Conservation (phyloP, 2,329 filamentous ascomycete species). For the Septoria linicola region DNA sequence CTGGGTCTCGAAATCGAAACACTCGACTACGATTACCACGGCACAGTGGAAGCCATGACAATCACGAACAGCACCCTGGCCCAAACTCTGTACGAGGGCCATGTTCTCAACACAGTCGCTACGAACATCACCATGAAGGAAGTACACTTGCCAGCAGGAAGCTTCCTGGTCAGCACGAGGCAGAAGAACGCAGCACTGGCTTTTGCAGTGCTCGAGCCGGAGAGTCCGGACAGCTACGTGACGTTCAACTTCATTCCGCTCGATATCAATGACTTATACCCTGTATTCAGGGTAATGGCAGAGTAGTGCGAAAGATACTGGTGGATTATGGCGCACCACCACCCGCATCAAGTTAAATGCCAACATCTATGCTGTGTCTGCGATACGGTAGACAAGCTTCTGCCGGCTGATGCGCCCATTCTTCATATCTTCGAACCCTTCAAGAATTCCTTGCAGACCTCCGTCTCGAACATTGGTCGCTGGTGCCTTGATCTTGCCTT, state of each 20-base stretch:
- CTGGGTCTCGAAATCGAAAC: constrained; percentile 39
- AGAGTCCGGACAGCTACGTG: constrained; percentile 41
- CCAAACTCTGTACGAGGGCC: constrained; percentile 38
- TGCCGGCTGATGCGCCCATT: constrained; percentile 46
- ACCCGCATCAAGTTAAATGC: no score
- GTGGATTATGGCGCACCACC: no score
- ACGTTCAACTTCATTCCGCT: constrained; percentile 40
- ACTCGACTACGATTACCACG: constrained; percentile 33
- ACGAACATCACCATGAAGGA: constrained; percentile 31
- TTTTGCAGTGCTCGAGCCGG: constrained; percentile 41
- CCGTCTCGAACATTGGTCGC: constrained; percentile 41
- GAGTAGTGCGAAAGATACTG: no score
- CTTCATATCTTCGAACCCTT: constrained; percentile 46
- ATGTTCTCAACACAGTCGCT: constrained; percentile 36
- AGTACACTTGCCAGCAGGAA: constrained; percentile 36
- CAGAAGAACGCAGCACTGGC: constrained; percentile 42
- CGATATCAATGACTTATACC: constrained; percentile 39
- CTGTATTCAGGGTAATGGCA: constrained; percentile 31
- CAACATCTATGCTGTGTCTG: constrained; percentile 19
- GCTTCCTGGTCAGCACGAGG: constrained; percentile 37
- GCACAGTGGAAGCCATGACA: constrained; percentile 38
- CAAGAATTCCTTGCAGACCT: constrained; percentile 46
- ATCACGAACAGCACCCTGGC: constrained; percentile 36
- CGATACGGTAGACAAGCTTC: constrained; percentile 48
- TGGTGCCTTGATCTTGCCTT: constrained; percentile 47